Evolutionary conservation across 345 rosid genomes (phyloP), one percentile per base, ranked within the genome.

Genomic region (Draba incana): DNA sequence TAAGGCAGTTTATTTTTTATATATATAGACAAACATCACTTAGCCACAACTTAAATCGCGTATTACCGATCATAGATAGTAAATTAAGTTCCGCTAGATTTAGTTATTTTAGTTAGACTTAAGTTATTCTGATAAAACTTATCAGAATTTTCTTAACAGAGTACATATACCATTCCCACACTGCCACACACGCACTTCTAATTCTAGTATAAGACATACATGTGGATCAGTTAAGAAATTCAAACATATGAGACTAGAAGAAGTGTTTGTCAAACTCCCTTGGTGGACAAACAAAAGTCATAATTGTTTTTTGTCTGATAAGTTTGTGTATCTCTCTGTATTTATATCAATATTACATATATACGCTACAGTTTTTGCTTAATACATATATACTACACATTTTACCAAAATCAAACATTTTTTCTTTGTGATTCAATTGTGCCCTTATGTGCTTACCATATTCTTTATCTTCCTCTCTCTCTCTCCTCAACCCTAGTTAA

Each of bases 401-500:
- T n/a, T 44, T 33, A 33, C 31, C 13, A 35, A 42, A 62, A 44
- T 8, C 2, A 15, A 35, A 45, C 2, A 20, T 3, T 4, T 2
- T 24, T 28, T 14, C 57, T 38, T 56, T 56, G 27, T 64, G 30
- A 45, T 53, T 57, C 38, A 64, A 2, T 28, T 64, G 25, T 71
- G 46, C 28, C 41, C 45, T 30, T 52, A 44, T 52, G 68, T 61
- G 64, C 45, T 56, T 55, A 49, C 50, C 13, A 38, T 56, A 37
- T 35, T 46, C 49, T 44, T 54, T 23, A 53, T 24, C 12, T 47
- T 28, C 69, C 20, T 4, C 31, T 28, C 23, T 30, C 16, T 8
- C 61, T 64, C 64, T 37, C 43, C 56, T 56, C 44, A 63, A 16
- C 56, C 62, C 50, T 63, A 63, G 48, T 37, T 23, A 52, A 47